phyloP scores from a whole-genome alignment of 768 basidiomycete species.

The Mycena pura region DNA sequence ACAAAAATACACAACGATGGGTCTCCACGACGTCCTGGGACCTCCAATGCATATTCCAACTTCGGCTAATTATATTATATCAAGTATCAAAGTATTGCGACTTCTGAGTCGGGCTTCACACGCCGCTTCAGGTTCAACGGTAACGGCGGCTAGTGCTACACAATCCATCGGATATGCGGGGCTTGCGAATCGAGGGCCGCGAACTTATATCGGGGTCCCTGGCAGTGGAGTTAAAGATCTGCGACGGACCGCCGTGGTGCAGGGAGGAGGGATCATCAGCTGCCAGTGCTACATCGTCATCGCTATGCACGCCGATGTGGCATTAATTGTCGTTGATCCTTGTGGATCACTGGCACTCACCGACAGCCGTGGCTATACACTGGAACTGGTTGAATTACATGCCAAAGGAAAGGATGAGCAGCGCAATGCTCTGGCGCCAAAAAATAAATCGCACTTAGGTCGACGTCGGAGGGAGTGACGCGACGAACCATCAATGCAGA shows the following conservation, averaged over 20 bases:
- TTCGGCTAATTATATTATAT: too few species aligned
- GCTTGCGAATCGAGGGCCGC: slow-evolving; percentile 36
- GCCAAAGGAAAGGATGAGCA: slow-evolving; percentile 42
- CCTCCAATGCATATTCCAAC: too few species aligned
- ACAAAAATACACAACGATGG: too few species aligned
- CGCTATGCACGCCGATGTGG: too few species aligned
- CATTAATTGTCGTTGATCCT: not conserved
- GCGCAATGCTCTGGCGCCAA: slow-evolving; percentile 40
- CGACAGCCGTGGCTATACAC: not conserved
- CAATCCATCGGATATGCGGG: slow-evolving; percentile 57
- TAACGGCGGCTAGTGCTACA: slow-evolving; percentile 35
- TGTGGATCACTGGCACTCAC: not conserved
- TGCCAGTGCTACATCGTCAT: too few species aligned
- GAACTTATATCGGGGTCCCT: slow-evolving; percentile 15
- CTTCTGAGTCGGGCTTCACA: too few species aligned
- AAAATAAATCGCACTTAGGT: slow-evolving; percentile 10
- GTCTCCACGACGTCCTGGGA: too few species aligned
- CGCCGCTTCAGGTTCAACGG: slow-evolving; percentile 28
- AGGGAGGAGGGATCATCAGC: too few species aligned
- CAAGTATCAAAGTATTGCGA: too few species aligned
- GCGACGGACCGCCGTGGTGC: not conserved
- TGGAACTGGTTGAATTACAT: slow-evolving; percentile 13
- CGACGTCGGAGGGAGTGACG: too few species aligned
- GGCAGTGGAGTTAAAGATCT: not conserved
- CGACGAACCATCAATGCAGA: slow-evolving; percentile 51